A percentile compares a stretch with the other conserved stretches of the same genome.
These are phyloP conservation scores for Discostella stelligeroides DNA, from an alignment of 108 stramenopile genomes.

Conservation along the genomic window DNA sequence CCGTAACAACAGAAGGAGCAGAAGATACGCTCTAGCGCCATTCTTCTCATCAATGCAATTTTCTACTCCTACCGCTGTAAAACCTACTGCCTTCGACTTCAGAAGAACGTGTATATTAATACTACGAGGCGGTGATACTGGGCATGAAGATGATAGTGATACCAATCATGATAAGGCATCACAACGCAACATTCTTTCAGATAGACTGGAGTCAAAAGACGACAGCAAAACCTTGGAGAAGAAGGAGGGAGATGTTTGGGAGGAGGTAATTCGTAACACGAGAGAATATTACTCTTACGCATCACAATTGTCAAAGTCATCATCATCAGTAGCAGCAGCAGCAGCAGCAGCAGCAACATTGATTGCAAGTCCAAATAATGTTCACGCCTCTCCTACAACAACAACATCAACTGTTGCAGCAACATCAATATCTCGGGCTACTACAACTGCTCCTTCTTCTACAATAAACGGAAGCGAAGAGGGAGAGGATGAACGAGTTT, in stretches of 20 bases:
- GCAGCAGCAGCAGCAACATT: background rate
- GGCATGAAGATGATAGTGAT: background rate
- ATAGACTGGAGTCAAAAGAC: too few species aligned
- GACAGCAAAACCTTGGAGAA: background rate
- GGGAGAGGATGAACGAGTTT: conserved; percentile 3
- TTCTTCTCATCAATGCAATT: background rate
- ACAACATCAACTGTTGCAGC: too few species aligned
- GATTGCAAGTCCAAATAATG: background rate
- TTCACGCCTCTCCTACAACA: background rate
- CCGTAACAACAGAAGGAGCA: too few species aligned
- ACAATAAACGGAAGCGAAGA: background rate
- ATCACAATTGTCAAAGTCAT: background rate
- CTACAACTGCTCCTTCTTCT: too few species aligned
- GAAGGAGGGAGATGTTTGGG: background rate
- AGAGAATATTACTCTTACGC: background rate
- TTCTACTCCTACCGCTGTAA: background rate
- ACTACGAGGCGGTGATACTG: background rate
- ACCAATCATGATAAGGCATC: background rate
- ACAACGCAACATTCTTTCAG: background rate
- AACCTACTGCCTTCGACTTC: background rate
- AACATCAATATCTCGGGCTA: too few species aligned
- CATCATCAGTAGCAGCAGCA: background rate
- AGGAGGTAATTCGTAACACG: conserved; percentile 9
- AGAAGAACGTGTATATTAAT: background rate
- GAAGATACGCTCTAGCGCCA: too few species aligned